Base-by-base conservation (phyloP, 768 basidiomycete species). In the Lentinula aciculospora region DNA sequence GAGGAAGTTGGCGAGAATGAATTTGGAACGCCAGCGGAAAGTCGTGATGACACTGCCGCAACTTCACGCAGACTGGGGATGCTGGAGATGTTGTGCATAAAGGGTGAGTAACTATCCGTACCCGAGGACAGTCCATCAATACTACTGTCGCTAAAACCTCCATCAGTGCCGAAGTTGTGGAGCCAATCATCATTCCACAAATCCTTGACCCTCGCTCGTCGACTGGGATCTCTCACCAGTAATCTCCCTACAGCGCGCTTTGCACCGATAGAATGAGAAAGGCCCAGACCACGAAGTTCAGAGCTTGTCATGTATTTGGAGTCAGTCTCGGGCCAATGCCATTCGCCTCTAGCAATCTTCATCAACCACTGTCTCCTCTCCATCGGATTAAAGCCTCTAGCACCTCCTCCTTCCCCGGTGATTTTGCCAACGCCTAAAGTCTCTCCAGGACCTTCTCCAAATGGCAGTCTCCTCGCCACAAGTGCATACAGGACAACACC, bases 401-500 rank as follows among this genome's bases (percentile, higher is more conserved):
- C 61, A 31, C 12, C n/a, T 7, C 54, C 54, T 60, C 63, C 51
- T 21, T 64, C 62, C 40, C 62, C 69, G 46, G 58, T 62, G 61
- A 63, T 66, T 21, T 63, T 61, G 44, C 61, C 67, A 3, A 3
- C 36, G 21, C 61, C 68, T 9, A 60, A 65, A 15, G 57, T 68
- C 3, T 62, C 68, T 53, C 64, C 66, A 13, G 69, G 73, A 21
- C 75, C 78, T 60, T 81, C 79, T 2, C 78, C 91, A 72, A 96
- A 96, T 3, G 92, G 93, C 54, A 94, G 68, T 34, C 77, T 71
- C 37, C 92, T 77, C 37, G 79, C 84, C 7, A 85, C 79, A 50
- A 94, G 75, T 34, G 88, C 89, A 69, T 83, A 96, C 12, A 94
- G 71, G 49, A 93, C 90, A n/a, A 94, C 87, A 1, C 92, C 92